Conservation (phyloP, 768 basidiomycete genomes). For the Rhodotorula kratochvilovae region DNA sequence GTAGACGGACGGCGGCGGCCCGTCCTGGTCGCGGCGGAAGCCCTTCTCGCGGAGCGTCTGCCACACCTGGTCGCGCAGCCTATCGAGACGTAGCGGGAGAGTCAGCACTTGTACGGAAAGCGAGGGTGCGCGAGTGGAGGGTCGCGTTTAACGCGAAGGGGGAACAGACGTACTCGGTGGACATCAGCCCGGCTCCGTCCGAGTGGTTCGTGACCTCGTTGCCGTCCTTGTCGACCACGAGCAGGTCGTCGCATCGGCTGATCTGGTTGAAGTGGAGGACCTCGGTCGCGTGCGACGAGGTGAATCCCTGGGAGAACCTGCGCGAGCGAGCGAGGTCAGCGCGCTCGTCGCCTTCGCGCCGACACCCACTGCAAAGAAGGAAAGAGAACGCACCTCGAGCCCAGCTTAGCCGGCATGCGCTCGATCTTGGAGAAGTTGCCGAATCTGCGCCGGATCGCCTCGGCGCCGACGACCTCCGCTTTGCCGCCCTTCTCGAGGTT, state of each 20-base stretch:
- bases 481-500: not conserved
- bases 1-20: conserved; percentile 3
- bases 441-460: not conserved
- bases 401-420: conserved; percentile 18
- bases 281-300: conserved; percentile 6
- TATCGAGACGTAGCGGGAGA: not conserved
- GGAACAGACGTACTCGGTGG: not conserved
- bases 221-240: not conserved
- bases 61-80: conserved; percentile 26
- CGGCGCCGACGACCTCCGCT: not conserved
- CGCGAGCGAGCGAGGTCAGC: not conserved
- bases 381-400: conserved; percentile 3
- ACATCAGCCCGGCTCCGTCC: conserved; percentile 18
- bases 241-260: conserved; percentile 1
- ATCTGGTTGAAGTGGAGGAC: conserved; percentile 4
- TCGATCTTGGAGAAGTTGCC: conserved; percentile 18
- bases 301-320: conserved; percentile 20
- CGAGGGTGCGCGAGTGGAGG: too few relatives aligned
- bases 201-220: conserved; percentile 3
- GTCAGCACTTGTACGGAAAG: not conserved
- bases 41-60: not conserved
- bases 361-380: not conserved
- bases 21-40: conserved; percentile 1
- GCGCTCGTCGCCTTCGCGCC: too few relatives aligned
- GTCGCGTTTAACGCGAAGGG: too few relatives aligned